Evolutionary conservation across 2,329 filamentous ascomycete genomes (phyloP).

Genomic region (Ceratocystis ficicola): DNA sequence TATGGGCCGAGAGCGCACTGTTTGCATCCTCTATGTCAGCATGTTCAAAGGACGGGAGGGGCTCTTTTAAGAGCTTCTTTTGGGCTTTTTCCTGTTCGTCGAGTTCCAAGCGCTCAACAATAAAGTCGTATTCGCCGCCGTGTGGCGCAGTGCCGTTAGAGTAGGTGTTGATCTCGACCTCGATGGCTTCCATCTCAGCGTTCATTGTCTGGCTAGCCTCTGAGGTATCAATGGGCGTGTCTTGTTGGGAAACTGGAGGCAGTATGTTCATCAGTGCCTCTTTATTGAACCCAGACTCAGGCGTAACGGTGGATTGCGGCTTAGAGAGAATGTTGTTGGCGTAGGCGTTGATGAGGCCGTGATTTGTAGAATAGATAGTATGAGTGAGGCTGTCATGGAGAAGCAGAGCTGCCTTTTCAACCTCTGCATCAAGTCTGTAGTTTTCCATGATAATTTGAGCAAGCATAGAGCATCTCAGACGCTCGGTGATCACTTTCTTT

Average conservation of each 20-base stretch:
- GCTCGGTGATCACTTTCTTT: neutral
- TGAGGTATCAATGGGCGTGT: neutral
- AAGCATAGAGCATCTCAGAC: neutral
- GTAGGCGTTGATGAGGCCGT: conserved; percentile 1
- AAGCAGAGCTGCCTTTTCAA: conserved; percentile 33
- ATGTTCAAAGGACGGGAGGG: neutral
- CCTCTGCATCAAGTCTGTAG: conserved; percentile 26
- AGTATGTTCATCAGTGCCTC: neutral
- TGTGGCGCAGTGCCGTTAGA: neutral
- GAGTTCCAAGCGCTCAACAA: conserved; percentile 3
- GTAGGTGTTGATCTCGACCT: conserved; percentile 11
- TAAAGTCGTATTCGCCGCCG: conserved; percentile 11
- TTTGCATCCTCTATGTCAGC: conserved; percentile 14
- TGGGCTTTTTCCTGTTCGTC: neutral
- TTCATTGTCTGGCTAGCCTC: conserved; percentile 26
- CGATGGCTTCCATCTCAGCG: conserved; percentile 10
- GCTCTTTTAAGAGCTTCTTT: neutral
- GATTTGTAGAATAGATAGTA: conserved; percentile 31
- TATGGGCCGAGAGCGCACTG: neutral
- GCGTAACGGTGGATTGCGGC: neutral
- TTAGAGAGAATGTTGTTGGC: conserved; percentile 4
- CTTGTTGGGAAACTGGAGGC: neutral
- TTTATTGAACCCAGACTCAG: neutral
- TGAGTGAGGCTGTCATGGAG: neutral
- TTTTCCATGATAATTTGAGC: conserved; percentile 15